These are phyloP conservation scores for Hyaloperonospora brassicae DNA, from an alignment of 352 stramenopile genomes.

Conservation along the genomic window DNA sequence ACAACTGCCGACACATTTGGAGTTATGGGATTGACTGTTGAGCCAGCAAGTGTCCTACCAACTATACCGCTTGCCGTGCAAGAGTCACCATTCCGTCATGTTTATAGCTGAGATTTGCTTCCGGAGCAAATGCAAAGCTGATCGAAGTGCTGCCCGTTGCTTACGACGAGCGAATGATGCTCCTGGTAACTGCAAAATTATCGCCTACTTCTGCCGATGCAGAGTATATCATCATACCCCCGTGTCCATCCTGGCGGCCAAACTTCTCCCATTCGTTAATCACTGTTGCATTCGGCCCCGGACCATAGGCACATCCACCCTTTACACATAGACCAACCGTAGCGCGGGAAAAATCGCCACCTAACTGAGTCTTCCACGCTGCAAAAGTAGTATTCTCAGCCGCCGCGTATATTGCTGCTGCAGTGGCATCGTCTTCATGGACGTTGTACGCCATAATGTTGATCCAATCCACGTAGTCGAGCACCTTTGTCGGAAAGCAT, in stretches of 20 bases:
- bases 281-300: slow-evolving; percentile 45
- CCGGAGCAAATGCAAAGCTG: too few relatives aligned
- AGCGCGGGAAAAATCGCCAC: slow-evolving; percentile 37
- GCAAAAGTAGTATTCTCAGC: slow-evolving; percentile 53
- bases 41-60: too few relatives aligned
- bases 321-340: slow-evolving; percentile 52
- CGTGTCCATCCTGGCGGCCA: slow-evolving; percentile 22
- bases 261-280: slow-evolving; percentile 46
- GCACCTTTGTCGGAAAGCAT: slow-evolving; percentile 47
- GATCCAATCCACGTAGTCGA: slow-evolving; percentile 62
- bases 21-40: too few relatives aligned
- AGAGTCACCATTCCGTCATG: too few relatives aligned
- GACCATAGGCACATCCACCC: slow-evolving; percentile 51
- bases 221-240: slow-evolving; percentile 73
- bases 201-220: slow-evolving; percentile 46
- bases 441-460: slow-evolving; percentile 86
- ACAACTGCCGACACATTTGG: too few relatives aligned
- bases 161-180: too few relatives aligned
- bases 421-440: slow-evolving; percentile 30
- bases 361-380: slow-evolving; percentile 38
- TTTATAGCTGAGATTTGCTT: too few relatives aligned
- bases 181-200: slow-evolving; percentile 46
- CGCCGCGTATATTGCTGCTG: slow-evolving; percentile 42
- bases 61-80: too few relatives aligned
- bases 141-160: too few relatives aligned